phyloP scores from a whole-genome alignment of 371 early-diverging fungal genomes.

The Mucor circinelloides region DNA sequence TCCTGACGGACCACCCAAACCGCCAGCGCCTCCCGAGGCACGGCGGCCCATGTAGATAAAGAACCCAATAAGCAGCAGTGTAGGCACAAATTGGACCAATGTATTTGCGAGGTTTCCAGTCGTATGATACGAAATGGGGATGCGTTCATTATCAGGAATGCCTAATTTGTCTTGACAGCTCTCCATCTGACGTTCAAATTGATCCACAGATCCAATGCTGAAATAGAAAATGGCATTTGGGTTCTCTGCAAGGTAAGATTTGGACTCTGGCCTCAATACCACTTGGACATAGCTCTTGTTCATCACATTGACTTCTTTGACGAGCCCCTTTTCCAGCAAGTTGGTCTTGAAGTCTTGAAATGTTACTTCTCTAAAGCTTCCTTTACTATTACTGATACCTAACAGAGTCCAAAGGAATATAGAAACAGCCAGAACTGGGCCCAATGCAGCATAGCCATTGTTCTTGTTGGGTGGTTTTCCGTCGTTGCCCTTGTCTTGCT shows the following conservation, averaged over 20 bases:
- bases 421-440: not conserved
- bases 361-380: slow-evolving; percentile 66
- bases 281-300: slow-evolving; percentile 84
- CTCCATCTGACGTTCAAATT: slow-evolving; percentile 89
- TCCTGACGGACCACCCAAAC: slow-evolving; percentile 57
- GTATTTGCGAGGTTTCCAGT: slow-evolving; percentile 73
- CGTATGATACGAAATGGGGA: slow-evolving; percentile 87
- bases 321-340: slow-evolving; percentile 87
- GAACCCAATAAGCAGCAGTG: slow-evolving; percentile 85
- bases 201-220: slow-evolving; percentile 91
- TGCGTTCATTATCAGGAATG: slow-evolving; percentile 84
- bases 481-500: not conserved
- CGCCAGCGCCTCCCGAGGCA: slow-evolving; percentile 53
- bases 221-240: slow-evolving; percentile 60
- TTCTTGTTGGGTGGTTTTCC: not conserved
- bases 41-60: slow-evolving; percentile 83
- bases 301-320: slow-evolving; percentile 81
- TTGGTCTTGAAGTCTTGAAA: slow-evolving; percentile 89
- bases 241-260: slow-evolving; percentile 36
- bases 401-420: slow-evolving; percentile 1
- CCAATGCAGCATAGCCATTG: not conserved
- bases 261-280: slow-evolving; percentile 64
- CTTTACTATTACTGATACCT: slow-evolving; percentile 11
- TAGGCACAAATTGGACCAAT: slow-evolving; percentile 88
- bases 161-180: slow-evolving; percentile 88